These are phyloP conservation scores for Arthrobotrys conoides DNA, from an alignment of 2,329 filamentous ascomycete genomes.

Conservation along the genomic window DNA sequence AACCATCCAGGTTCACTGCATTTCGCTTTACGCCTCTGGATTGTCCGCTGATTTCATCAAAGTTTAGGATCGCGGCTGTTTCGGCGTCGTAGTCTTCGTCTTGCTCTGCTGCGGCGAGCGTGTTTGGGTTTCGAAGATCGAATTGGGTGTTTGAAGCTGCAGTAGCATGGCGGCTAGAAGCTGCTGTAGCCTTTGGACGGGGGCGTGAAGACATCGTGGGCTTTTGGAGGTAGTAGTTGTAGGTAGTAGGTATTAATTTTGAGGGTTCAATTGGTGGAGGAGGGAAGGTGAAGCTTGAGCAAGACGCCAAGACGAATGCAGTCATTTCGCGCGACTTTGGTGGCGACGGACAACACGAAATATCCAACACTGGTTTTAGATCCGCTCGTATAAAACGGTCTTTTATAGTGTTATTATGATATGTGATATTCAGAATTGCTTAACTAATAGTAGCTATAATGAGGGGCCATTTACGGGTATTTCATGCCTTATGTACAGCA, in stretches of 20 bases:
- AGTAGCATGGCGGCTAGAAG: conserved; percentile 54
- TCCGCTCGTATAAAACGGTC: too few relatives aligned
- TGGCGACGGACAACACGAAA: conserved; percentile 15
- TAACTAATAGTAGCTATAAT: conserved; percentile 5
- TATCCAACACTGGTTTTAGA: not conserved
- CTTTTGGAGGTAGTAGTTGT: not conserved
- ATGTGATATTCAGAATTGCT: not conserved
- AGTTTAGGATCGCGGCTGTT: conserved; percentile 80
- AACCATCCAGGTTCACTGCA: conserved; percentile 95
- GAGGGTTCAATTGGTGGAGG: too few relatives aligned
- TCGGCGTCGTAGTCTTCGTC: conserved; percentile 67
- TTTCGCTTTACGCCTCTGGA: conserved; percentile 85
- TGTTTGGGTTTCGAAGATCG: conserved; percentile 93
- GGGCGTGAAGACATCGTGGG: conserved; percentile 34
- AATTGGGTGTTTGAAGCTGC: conserved; percentile 72
- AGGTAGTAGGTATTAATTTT: not conserved
- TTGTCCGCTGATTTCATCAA: conserved; percentile 87
- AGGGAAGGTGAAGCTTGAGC: not conserved
- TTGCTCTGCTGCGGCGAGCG: conserved; percentile 79
- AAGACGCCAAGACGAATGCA: not conserved
- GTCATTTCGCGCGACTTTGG: conserved; percentile 7
- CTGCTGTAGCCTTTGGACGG: conserved; percentile 48
- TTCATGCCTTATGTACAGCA: conserved; percentile 52
- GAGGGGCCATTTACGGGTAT: conserved; percentile 39
- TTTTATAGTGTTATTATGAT: not conserved